Percentiles rank a stretch among this genome's conserved stretches.
phyloP scores from a whole-genome alignment of 2,329 filamentous ascomycete genomes.

The Xylaria digitata region DNA sequence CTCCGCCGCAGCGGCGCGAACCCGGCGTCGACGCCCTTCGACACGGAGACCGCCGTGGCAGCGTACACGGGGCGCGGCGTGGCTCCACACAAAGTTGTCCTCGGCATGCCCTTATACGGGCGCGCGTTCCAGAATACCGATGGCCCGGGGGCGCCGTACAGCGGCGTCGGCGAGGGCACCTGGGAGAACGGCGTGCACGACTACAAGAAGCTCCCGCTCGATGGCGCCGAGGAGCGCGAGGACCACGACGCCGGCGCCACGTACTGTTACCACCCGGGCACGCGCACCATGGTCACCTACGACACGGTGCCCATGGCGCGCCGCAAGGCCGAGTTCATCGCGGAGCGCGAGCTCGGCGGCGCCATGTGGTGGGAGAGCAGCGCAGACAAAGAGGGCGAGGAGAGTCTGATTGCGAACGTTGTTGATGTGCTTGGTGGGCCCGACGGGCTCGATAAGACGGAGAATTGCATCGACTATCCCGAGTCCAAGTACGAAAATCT shows the following conservation, averaged over 20 bases:
- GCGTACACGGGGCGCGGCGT: conserved; percentile 75
- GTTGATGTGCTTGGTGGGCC: conserved; percentile 69
- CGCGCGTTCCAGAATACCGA: conserved; percentile 84
- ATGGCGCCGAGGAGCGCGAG: conserved; percentile 71
- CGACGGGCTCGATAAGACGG: conserved; percentile 59
- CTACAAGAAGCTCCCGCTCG: conserved; percentile 83
- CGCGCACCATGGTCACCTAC: conserved; percentile 80
- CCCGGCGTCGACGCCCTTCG: conserved; percentile 80
- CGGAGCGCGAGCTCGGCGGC: conserved; percentile 75
- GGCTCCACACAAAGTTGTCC: conserved; percentile 76
- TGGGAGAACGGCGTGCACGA: conserved; percentile 91
- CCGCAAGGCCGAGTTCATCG: conserved; percentile 79
- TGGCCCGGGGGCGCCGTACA: conserved; percentile 76
- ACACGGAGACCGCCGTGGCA: conserved; percentile 75
- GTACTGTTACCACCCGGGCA: conserved; percentile 77
- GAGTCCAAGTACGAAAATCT: conserved; percentile 78
- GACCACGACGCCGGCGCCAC: conserved; percentile 75
- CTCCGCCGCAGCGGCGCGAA: conserved; percentile 69
- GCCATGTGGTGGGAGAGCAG: conserved; percentile 99
- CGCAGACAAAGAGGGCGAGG: conserved; percentile 73
- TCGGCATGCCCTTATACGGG: conserved; percentile 94
- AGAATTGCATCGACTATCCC: conserved; percentile 73
- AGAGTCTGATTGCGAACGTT: conserved; percentile 76
- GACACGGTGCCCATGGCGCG: conserved; percentile 76
- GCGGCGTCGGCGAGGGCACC: conserved; percentile 79